Evolutionary conservation across 768 basidiomycete genomes (phyloP).

Genomic region (Lactifluus rugatus): DNA sequence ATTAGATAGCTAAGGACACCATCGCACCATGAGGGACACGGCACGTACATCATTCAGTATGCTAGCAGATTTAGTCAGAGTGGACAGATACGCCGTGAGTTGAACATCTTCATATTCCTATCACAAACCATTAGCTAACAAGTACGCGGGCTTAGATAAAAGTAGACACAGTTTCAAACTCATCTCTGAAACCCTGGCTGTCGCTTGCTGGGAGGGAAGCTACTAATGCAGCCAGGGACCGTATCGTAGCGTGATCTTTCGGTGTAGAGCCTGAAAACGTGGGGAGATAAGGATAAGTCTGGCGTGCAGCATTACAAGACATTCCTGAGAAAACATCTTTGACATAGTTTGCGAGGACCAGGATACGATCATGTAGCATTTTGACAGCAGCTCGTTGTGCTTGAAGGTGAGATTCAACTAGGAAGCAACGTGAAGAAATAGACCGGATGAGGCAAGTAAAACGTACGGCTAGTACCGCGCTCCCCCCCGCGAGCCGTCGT

Average conservation of each 20-base stretch:
- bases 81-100: slow-evolving; percentile 78
- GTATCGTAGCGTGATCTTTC: slow-evolving; percentile 71
- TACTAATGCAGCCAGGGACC: slow-evolving; percentile 77
- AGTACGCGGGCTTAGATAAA: neutral
- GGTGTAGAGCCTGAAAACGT: slow-evolving; percentile 48
- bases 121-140: slow-evolving; percentile 3
- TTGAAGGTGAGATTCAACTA: slow-evolving; percentile 85
- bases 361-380: slow-evolving; percentile 90
- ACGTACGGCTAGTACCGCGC: slow-evolving; percentile 70
- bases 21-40: slow-evolving; percentile 4
- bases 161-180: slow-evolving; percentile 71
- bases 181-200: slow-evolving; percentile 70
- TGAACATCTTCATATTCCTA: slow-evolving; percentile 97
- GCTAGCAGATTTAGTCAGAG: slow-evolving; percentile 80
- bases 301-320: slow-evolving; percentile 16
- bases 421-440: slow-evolving; percentile 5
- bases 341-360: slow-evolving; percentile 82
- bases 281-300: neutral
- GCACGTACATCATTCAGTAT: slow-evolving; percentile 76
- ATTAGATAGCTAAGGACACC: slow-evolving; percentile 18
- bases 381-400: slow-evolving; percentile 92
- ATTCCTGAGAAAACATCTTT: slow-evolving; percentile 62
- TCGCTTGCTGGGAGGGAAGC: slow-evolving; percentile 85
- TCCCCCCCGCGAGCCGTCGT: slow-evolving; percentile 85
- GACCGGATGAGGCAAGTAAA: neutral